Percentiles rank a stretch among this genome's conserved stretches.
Evolutionary conservation across 2,329 filamentous ascomycete genomes (phyloP).

Genomic region (Aureobasidium pullulans): DNA sequence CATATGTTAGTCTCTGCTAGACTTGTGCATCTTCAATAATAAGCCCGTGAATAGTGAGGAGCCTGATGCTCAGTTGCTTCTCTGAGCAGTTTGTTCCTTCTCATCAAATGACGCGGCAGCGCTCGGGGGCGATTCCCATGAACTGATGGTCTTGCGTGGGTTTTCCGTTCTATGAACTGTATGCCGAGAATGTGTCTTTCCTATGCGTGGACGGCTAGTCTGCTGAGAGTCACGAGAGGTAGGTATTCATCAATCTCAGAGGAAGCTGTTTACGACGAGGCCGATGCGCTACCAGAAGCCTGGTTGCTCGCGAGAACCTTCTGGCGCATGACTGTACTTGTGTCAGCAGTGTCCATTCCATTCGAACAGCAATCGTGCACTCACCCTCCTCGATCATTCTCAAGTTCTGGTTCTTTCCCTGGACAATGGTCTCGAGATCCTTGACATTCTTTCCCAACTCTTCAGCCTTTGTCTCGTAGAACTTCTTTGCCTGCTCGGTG

Average conservation of each 20-base stretch:
- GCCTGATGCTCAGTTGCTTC: no score
- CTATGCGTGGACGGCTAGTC: neutral
- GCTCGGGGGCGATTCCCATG: no score
- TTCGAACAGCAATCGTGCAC: neutral
- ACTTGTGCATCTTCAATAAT: neutral
- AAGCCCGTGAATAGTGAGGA: no score
- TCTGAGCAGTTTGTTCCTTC: no score
- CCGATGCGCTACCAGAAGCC: neutral
- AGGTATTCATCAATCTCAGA: neutral
- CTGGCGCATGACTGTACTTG: constrained; percentile 40
- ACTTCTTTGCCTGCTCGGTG: constrained; percentile 54
- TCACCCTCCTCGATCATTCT: constrained; percentile 69
- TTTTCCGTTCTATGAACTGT: no score
- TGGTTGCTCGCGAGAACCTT: constrained; percentile 42
- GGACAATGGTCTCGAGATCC: constrained; percentile 61
- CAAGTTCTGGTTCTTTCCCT: constrained; percentile 74
- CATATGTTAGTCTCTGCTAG: neutral
- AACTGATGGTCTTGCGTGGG: no score
- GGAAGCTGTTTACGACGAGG: neutral
- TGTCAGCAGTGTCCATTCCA: constrained; percentile 18
- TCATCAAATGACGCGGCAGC: no score
- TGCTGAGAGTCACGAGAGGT: neutral
- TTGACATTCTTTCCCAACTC: constrained; percentile 57
- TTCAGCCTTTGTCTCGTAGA: constrained; percentile 62
- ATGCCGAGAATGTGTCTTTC: no score